These are phyloP conservation scores for Ceratobasidium sp. DNA, from an alignment of 1,284 basidiomycete species.

Conservation along the genomic window DNA sequence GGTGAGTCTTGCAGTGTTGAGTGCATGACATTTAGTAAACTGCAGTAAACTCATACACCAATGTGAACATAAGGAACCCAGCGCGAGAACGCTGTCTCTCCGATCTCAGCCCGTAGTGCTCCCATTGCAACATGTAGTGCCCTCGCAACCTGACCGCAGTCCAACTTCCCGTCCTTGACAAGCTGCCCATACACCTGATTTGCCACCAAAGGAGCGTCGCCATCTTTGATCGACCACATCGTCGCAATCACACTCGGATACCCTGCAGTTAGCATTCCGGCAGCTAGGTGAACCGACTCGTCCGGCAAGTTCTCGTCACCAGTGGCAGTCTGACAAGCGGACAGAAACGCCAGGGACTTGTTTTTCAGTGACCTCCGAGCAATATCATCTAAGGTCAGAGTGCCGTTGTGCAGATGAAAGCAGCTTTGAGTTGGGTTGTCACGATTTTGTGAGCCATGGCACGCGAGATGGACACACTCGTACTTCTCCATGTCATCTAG, in stretches of 20 bases:
- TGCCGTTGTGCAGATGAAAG: conserved; percentile 24
- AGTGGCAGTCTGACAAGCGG: conserved; percentile 39
- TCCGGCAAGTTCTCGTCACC: conserved; percentile 27
- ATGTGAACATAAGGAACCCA: too few species aligned
- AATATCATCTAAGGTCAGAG: too few species aligned
- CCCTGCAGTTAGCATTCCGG: conserved; percentile 43
- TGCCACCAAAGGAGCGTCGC: too few species aligned
- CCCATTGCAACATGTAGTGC: too few species aligned
- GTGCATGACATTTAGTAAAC: too few species aligned
- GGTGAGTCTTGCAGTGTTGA: too few species aligned
- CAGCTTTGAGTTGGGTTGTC: background rate
- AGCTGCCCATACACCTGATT: too few species aligned
- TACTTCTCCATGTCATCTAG: conserved; percentile 11
- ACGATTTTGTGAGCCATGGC: conserved; percentile 8
- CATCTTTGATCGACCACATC: conserved; percentile 36
- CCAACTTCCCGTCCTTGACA: too few species aligned
- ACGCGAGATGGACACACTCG: conserved; percentile 25
- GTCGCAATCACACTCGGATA: conserved; percentile 29
- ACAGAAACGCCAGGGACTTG: conserved; percentile 37
- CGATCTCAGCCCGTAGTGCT: too few species aligned
- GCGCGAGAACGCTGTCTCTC: too few species aligned
- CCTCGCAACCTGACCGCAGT: too few species aligned
- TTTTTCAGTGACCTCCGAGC: conserved; percentile 5
- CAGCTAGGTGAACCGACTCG: conserved; percentile 36
- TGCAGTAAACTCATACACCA: too few species aligned